phyloP scores from a whole-genome alignment of 352 stramenopile species.

The Pythium phragmiticola region DNA sequence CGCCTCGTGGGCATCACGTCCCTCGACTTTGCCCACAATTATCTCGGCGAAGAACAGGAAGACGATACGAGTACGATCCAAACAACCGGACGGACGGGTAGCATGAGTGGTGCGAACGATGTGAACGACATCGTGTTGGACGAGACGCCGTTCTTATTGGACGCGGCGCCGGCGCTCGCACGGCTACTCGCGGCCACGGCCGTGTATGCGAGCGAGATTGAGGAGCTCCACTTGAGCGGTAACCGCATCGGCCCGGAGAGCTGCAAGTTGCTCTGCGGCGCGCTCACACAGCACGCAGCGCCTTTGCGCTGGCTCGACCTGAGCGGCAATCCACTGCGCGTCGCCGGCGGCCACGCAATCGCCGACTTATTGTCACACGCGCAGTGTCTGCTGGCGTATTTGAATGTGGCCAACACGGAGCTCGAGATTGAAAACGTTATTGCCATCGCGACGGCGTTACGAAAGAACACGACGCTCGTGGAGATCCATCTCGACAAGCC shows the following conservation, averaged over 20 bases:
- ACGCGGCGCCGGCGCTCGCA: slow-evolving; percentile 43
- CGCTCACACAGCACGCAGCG: slow-evolving; percentile 37
- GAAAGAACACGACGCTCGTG: slow-evolving; percentile 37
- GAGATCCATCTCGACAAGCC: slow-evolving; percentile 65
- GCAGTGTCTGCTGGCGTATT: slow-evolving; percentile 38
- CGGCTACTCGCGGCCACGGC: slow-evolving; percentile 46
- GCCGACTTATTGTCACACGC: slow-evolving; percentile 39
- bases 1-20: slow-evolving; percentile 38
- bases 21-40: slow-evolving; percentile 56
- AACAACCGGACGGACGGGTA: slow-evolving; percentile 11
- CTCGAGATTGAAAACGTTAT: slow-evolving; percentile 66
- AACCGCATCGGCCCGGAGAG: slow-evolving; percentile 64
- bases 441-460: slow-evolving; percentile 54
- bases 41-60: slow-evolving; percentile 38
- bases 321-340: slow-evolving; percentile 48
- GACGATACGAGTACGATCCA: not conserved
- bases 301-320: slow-evolving; percentile 47
- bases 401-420: slow-evolving; percentile 58
- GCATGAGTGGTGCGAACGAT: slow-evolving; percentile 24
- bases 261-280: slow-evolving; percentile 50
- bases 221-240: slow-evolving; percentile 52
- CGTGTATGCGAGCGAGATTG: slow-evolving; percentile 50
- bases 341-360: slow-evolving; percentile 50
- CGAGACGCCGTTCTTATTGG: slow-evolving; percentile 46
- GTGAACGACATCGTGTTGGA: slow-evolving; percentile 18